Conservation (phyloP, 179 eudicot species). For the Amaranthus tricolor region DNA sequence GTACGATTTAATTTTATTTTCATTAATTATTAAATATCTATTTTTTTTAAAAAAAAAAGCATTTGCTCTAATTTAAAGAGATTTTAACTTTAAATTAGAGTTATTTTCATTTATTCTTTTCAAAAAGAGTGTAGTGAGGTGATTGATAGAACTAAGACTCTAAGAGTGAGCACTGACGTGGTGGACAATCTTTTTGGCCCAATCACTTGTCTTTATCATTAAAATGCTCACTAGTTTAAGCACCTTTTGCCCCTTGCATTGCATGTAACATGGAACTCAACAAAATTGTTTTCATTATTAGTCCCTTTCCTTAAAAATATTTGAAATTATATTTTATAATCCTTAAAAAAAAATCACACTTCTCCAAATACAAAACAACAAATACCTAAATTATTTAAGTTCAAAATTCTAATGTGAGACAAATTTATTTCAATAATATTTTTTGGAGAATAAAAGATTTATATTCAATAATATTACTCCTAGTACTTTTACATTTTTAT, state of each 20-base stretch:
- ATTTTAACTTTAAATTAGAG: no score
- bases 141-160: neutral
- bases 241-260: constrained; percentile 21
- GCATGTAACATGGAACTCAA: constrained; percentile 9
- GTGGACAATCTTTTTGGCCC: neutral
- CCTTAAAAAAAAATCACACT: neutral
- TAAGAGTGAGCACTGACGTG: neutral
- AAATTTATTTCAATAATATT: neutral
- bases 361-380: constrained; percentile 3
- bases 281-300: neutral
- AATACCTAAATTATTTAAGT: constrained; percentile 9
- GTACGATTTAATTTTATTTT: no score
- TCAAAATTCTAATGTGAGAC: constrained; percentile 13
- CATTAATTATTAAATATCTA: no score
- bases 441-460: no score
- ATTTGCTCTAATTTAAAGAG: no score
- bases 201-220: constrained; percentile 29
- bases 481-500: no score
- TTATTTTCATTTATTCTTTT: neutral
- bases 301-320: neutral
- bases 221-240: constrained; percentile 29
- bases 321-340: neutral
- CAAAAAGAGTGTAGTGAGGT: neutral
- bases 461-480: no score
- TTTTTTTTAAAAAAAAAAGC: no score